phyloP scores from a whole-genome alignment of 2,329 filamentous ascomycete genomes.

The Hypoxylon sp. region DNA sequence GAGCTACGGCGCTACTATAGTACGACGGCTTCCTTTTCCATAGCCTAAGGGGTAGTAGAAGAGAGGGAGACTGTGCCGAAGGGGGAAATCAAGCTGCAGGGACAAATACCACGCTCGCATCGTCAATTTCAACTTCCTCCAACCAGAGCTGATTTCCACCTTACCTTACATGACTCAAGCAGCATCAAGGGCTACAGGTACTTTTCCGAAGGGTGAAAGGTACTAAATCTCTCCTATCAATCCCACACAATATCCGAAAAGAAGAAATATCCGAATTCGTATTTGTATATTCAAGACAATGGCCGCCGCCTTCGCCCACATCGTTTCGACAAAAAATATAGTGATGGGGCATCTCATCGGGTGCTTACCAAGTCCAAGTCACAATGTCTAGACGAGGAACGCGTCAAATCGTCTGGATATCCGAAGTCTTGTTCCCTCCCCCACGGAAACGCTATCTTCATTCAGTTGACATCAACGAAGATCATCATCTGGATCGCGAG shows the following conservation, averaged over 20 bases:
- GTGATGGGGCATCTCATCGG: conserved; percentile 10
- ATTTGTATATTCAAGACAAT: conserved; percentile 20
- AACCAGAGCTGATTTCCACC: conserved; percentile 31
- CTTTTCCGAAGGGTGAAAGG: conserved; percentile 16
- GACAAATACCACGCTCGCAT: conserved; percentile 33
- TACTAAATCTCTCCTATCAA: conserved; percentile 4
- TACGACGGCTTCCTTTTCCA: conserved; percentile 28
- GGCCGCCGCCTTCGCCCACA: conserved; percentile 5
- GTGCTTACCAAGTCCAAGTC: conserved; percentile 6
- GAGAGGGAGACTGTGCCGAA: conserved; percentile 22
- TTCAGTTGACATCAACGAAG: conserved; percentile 33
- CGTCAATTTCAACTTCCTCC: conserved; percentile 35
- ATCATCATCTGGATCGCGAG: conserved; percentile 40
- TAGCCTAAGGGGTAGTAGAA: conserved; percentile 23
- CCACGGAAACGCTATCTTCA: conserved; percentile 29
- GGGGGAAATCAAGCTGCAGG: conserved; percentile 38
- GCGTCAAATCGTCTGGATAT: conserved; percentile 11
- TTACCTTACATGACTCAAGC: conserved; percentile 24
- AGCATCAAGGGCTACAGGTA: conserved; percentile 19
- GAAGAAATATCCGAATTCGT: conserved; percentile 17
- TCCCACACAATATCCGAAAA: background rate
- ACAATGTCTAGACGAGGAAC: conserved; percentile 8
- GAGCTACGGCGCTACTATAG: conserved; percentile 35
- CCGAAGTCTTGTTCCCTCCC: conserved; percentile 6
- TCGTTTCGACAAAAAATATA: conserved; percentile 10